Evolutionary conservation across 495 filamentous ascomycete species (phyloP).

Genomic region (Alectoria sarmentosa): DNA sequence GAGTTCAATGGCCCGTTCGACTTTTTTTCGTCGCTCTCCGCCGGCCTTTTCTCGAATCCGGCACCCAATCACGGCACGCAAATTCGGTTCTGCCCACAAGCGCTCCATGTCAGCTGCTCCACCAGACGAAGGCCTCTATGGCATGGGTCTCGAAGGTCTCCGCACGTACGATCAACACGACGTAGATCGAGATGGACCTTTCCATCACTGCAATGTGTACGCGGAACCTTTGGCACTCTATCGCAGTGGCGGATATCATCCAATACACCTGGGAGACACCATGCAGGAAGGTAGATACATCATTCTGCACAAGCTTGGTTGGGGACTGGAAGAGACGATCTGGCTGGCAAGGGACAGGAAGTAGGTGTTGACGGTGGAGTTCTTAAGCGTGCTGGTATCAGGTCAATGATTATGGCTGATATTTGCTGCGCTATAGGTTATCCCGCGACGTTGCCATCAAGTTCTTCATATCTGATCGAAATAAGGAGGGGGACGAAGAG

Average conservation of each 20-base stretch:
- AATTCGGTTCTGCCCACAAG: background rate
- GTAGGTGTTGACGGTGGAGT: too few relatives aligned
- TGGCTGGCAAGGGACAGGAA: constrained; percentile 43
- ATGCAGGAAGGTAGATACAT: constrained; percentile 38
- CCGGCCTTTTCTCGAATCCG: background rate
- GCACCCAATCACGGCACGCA: background rate
- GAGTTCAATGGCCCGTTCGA: background rate
- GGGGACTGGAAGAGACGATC: constrained; percentile 43
- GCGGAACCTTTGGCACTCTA: constrained; percentile 25
- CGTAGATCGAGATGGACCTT: background rate
- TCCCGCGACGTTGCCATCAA: constrained; percentile 4
- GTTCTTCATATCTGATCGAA: too few relatives aligned
- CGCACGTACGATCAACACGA: background rate
- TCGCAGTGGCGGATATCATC: constrained; percentile 39
- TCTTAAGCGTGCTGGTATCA: too few relatives aligned
- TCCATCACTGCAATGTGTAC: background rate
- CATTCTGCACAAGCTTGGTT: constrained; percentile 43
- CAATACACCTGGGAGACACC: constrained; percentile 35
- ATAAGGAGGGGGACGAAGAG: too few relatives aligned
- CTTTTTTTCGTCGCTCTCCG: background rate
- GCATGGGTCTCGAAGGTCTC: background rate
- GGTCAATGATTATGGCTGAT: too few relatives aligned
- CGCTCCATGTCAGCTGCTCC: background rate
- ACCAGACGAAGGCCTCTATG: background rate
- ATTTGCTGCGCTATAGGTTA: constrained; percentile 21